These are phyloP conservation scores for Saprolegnia parasitica DNA, from an alignment of 352 stramenopile genomes.

Conservation along the genomic window DNA sequence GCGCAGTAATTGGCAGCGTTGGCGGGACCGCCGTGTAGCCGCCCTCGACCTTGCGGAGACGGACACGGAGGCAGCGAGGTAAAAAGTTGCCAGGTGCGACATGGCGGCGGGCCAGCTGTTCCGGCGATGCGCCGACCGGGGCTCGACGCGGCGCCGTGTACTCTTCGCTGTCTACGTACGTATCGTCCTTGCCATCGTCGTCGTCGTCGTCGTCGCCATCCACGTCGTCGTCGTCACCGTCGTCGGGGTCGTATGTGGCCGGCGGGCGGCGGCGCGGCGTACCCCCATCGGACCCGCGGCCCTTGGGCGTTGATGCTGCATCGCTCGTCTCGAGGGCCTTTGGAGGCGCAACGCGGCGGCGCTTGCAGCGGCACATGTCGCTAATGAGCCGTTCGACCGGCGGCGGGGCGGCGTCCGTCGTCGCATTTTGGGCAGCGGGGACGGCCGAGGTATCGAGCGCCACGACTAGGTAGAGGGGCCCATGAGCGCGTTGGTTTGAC, in stretches of 20 bases:
- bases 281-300: no score
- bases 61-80: slow-evolving; percentile 14
- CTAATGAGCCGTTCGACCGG: slow-evolving; percentile 15
- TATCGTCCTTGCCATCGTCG: background rate
- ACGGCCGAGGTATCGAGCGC: slow-evolving; percentile 16
- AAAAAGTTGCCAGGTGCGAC: background rate
- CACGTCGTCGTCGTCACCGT: background rate
- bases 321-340: background rate
- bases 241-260: slow-evolving; percentile 2
- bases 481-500: background rate
- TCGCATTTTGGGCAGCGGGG: slow-evolving; percentile 1
- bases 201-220: background rate
- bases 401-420: background rate
- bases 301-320: background rate
- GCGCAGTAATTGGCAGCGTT: background rate
- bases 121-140: background rate
- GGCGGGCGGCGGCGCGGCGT: background rate
- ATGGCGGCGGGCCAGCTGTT: background rate
- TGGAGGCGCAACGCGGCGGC: background rate
- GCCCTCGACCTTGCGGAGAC: slow-evolving; percentile 22
- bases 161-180: background rate
- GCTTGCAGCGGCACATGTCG: slow-evolving; percentile 26
- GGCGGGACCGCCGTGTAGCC: slow-evolving; percentile 15
- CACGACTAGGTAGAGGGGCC: background rate
- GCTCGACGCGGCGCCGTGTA: background rate